These are phyloP conservation scores for Mrakiaceae sp. DNA, from an alignment of 1,284 basidiomycete species.

Conservation along the genomic window DNA sequence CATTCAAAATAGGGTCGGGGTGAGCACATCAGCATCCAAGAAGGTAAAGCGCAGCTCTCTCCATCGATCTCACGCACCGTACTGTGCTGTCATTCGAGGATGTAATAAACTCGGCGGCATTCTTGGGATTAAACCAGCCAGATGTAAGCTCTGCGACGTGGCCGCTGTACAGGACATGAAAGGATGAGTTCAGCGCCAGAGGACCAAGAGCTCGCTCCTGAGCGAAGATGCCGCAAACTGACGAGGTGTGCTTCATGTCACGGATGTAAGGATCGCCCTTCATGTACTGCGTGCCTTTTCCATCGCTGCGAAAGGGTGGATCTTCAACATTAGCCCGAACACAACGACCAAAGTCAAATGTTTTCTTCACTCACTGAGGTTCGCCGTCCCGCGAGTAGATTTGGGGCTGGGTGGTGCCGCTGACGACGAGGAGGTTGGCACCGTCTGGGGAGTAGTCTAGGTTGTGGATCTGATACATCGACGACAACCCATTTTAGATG, in stretches of 20 bases:
- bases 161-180: conserved; percentile 46
- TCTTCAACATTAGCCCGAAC: no score
- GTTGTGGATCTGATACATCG: conserved; percentile 60
- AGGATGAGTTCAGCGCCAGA: background rate
- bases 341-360: no score
- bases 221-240: background rate
- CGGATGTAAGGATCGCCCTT: conserved; percentile 97
- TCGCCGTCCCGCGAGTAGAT: conserved; percentile 82
- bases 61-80: conserved; percentile 42
- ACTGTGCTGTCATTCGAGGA: conserved; percentile 91
- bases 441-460: conserved; percentile 78
- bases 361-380: conserved; percentile 53
- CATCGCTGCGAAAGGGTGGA: background rate
- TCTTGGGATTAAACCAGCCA: conserved; percentile 85
- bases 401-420: conserved; percentile 76
- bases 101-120: conserved; percentile 74
- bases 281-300: conserved; percentile 41
- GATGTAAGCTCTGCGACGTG: conserved; percentile 85
- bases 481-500: background rate
- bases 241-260: conserved; percentile 96
- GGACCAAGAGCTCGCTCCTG: background rate
- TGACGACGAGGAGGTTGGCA: conserved; percentile 70
- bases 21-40: background rate
- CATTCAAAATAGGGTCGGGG: background rate
- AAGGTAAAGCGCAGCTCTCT: background rate